These are phyloP conservation scores for Herpetomonas samuelpessoai DNA, from an alignment of 208 protist genomes.

Conservation along the genomic window DNA sequence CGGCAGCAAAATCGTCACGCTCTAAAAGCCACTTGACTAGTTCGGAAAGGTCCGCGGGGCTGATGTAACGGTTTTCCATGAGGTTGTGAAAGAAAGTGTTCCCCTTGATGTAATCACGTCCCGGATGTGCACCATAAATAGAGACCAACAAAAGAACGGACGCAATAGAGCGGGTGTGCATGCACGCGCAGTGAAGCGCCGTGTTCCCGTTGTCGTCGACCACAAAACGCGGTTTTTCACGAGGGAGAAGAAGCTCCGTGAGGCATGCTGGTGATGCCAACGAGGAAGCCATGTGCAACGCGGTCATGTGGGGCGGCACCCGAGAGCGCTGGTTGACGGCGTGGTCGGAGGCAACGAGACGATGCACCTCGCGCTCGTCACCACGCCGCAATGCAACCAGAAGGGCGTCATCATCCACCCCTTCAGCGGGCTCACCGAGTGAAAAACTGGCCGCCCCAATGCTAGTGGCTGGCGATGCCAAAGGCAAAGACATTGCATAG, in stretches of 20 bases:
- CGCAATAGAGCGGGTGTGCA: slow-evolving; percentile 14
- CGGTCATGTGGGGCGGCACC: too few relatives aligned
- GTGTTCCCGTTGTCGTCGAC: slow-evolving; percentile 40
- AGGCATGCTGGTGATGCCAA: slow-evolving; percentile 28
- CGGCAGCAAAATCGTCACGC: slow-evolving; percentile 6
- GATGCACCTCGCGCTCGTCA: too few relatives aligned
- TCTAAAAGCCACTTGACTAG: slow-evolving; percentile 38
- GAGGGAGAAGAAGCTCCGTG: slow-evolving; percentile 28
- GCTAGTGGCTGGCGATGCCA: too few relatives aligned
- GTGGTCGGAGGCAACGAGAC: too few relatives aligned
- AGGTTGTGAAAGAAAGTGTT: slow-evolving; percentile 67
- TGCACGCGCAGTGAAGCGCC: slow-evolving; percentile 42
- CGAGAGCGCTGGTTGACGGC: too few relatives aligned
- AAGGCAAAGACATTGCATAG: too few relatives aligned
- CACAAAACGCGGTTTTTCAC: slow-evolving; percentile 14
- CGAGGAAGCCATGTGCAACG: slow-evolving; percentile 47
- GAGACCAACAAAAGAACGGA: slow-evolving; percentile 42
- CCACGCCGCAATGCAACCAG: too few relatives aligned
- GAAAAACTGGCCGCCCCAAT: too few relatives aligned
- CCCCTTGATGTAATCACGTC: slow-evolving; percentile 13
- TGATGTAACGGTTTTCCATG: slow-evolving; percentile 31
- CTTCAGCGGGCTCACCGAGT: too few relatives aligned
- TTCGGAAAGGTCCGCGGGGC: slow-evolving; percentile 17
- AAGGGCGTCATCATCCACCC: too few relatives aligned
- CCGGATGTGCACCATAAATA: slow-evolving; percentile 31